Evolutionary conservation across 257 asterid species (phyloP), one percentile per base, ranked within the genome.

Genomic region (Perilla frutescens): DNA sequence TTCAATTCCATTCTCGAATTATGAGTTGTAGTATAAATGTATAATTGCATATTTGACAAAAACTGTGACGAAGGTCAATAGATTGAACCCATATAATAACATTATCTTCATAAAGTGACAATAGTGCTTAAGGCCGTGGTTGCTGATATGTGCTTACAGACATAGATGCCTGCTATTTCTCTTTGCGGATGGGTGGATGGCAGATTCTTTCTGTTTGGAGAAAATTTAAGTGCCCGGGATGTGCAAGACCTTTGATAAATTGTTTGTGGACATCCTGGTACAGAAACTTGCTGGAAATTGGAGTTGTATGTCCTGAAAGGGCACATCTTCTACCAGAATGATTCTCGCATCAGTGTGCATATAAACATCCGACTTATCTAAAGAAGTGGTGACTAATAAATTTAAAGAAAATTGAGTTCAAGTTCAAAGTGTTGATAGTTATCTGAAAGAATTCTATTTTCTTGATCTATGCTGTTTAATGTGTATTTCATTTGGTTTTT

Each of bases 21-120:
- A 59, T 72, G 60, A 60, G 41, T 60, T 58, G 8, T 8, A 20
- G 26, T 20, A 20, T 20, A 20, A 20, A 20, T 4, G 29, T 20
- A 45, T 50, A 44, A 36, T 62, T 13, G 47, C 44, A 14, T 47
- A 41, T 47, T 40, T 51, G 49, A 51, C 40, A 14, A 39, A 26
- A 72, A 53, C 9, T n/a, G 50, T 1, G 13, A 15, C 1, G 11
- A 34, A 37, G 26, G 62, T 15, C 7, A 32, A 34, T 55, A 14
- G 40, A 74, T 64, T 55, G 11, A 44, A 66, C 62, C 53, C 43
- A 36, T 66, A 12, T 20, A 20, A 15, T 48, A 59, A 49, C 2
- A 3, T 58, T 37, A 15, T 62, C 53, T 58, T 51, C 14, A 76
- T 57, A 41, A 68, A 55, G 40, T 32, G 67, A 14, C 43, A 67